Evolutionary conservation across 73 alveolate species (phyloP).

Genomic region (Breviolum minutum): DNA sequence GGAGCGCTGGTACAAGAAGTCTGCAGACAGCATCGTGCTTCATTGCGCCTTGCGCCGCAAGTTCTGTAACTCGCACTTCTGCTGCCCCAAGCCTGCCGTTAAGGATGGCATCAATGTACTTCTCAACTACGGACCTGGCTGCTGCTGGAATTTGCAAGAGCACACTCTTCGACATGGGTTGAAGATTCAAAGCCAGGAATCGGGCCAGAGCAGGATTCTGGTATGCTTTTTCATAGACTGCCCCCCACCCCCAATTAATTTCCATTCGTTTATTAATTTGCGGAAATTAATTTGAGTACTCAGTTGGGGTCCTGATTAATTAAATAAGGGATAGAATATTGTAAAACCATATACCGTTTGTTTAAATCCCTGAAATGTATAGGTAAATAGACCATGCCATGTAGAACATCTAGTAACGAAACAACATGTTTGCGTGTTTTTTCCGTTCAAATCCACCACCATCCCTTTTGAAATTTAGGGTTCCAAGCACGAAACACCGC

Average conservation of each 20-base stretch:
- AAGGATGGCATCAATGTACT: not conserved
- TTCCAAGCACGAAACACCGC: constrained; percentile 65
- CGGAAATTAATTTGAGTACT: too few relatives aligned
- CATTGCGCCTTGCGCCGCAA: not conserved
- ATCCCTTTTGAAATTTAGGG: not conserved
- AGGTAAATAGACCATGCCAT: not conserved
- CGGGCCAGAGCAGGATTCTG: not conserved
- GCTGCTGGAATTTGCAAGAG: not conserved
- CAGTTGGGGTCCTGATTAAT: too few relatives aligned
- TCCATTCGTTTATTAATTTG: too few relatives aligned
- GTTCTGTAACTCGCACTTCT: not conserved
- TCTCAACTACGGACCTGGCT: not conserved
- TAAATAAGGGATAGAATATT: not conserved
- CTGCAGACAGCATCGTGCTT: not conserved
- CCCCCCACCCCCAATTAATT: too few relatives aligned
- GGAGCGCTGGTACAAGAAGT: not conserved
- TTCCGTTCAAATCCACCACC: not conserved
- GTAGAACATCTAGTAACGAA: too few relatives aligned
- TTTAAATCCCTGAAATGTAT: not conserved
- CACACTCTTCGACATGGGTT: not conserved
- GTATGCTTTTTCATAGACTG: not conserved
- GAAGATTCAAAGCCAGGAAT: not conserved
- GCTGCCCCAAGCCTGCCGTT: not conserved
- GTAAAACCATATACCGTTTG: not conserved
- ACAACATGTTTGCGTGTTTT: not conserved